These are phyloP conservation scores for Verticillium dahliae DNA, from an alignment of 2,329 filamentous ascomycete genomes.

Conservation along the genomic window DNA sequence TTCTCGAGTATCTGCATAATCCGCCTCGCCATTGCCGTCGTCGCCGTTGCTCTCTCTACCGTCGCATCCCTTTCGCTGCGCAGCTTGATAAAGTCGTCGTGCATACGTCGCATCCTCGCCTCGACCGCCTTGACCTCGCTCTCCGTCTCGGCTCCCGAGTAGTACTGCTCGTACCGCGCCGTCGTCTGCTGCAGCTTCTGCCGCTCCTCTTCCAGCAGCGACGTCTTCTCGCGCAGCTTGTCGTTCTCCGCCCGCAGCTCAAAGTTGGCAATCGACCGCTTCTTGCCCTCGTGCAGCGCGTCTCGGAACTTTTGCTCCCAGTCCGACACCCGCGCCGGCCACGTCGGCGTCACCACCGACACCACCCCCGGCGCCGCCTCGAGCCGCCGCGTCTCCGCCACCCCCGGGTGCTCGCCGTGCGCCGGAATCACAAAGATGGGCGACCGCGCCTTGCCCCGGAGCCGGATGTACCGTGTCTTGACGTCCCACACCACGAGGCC, in stretches of 20 bases:
- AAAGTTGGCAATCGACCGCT: constrained; percentile 3
- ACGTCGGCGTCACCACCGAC: constrained; percentile 16
- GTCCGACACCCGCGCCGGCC: constrained; percentile 23
- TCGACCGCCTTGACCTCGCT: constrained; percentile 2
- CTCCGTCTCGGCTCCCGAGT: neutral
- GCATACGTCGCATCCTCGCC: neutral
- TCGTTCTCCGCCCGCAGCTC: constrained; percentile 11
- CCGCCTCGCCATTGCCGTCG: neutral
- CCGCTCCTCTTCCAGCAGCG: constrained; percentile 6
- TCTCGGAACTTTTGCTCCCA: constrained; percentile 17
- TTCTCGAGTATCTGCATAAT: neutral
- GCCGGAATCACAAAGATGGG: constrained; percentile 50
- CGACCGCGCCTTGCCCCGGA: constrained; percentile 34
- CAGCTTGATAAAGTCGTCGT: neutral
- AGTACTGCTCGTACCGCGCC: constrained; percentile 7
- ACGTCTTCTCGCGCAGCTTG: constrained; percentile 9
- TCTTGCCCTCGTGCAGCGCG: constrained; percentile 14
- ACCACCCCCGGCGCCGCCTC: constrained; percentile 37
- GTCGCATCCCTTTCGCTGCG: neutral
- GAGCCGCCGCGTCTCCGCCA: constrained; percentile 31
- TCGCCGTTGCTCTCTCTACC: neutral
- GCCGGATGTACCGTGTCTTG: constrained; percentile 44
- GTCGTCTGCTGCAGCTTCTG: constrained; percentile 2
- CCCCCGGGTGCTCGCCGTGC: constrained; percentile 36
- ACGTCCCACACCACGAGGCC: constrained; percentile 44